Evolutionary conservation across 2,329 filamentous ascomycete genomes (phyloP).

Genomic region (Aspergillus fijiensis): DNA sequence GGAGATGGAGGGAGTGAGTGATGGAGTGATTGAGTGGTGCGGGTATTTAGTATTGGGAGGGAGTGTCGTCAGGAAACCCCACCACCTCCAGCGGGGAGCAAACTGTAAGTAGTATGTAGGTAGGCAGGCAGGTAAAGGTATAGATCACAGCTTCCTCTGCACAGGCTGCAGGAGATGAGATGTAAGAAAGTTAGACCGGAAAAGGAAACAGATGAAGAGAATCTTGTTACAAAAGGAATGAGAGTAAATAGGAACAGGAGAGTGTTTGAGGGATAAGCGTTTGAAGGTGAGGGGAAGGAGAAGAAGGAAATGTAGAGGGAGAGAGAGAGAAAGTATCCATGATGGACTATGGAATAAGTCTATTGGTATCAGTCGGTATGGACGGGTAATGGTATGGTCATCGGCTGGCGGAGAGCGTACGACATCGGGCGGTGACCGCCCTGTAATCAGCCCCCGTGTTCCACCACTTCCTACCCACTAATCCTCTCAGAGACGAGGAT

Average conservation of each 20-base stretch:
- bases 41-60: neutral
- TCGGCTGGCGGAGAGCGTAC: neutral
- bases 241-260: too few relatives aligned
- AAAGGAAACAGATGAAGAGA: too few relatives aligned
- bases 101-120: slow-evolving; percentile 1
- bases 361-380: neutral
- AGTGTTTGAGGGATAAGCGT: too few relatives aligned
- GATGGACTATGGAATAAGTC: neutral
- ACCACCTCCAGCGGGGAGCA: slow-evolving; percentile 16
- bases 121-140: neutral
- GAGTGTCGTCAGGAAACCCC: slow-evolving; percentile 20
- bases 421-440: slow-evolving; percentile 1
- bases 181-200: too few relatives aligned
- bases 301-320: neutral
- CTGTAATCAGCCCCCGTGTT: neutral
- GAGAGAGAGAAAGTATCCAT: neutral
- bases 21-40: too few relatives aligned
- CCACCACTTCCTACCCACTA: neutral
- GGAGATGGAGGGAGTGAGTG: neutral
- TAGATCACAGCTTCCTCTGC: neutral
- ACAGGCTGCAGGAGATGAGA: neutral
- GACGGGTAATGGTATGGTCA: neutral
- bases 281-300: neutral
- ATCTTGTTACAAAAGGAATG: too few relatives aligned
- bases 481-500: neutral